phyloP scores from a whole-genome alignment of 805 yeast genomes.

The Cephaloascus albidus region DNA sequence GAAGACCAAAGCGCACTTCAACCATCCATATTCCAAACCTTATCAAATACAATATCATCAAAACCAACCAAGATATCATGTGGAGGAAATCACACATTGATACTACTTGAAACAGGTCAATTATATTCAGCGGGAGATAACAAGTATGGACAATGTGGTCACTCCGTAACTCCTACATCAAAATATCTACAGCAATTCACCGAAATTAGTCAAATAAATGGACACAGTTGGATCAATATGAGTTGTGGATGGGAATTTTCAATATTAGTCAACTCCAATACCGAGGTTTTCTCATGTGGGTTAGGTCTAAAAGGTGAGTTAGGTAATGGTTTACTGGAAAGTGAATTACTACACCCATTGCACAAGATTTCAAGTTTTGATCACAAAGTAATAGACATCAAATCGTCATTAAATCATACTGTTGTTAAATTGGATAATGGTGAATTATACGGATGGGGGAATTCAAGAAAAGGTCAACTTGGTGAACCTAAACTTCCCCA shows the following conservation, averaged over 20 bases:
- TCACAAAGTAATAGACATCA: too few relatives aligned
- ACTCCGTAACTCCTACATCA: slow-evolving; percentile 2
- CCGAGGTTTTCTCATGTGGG: slow-evolving; percentile 47
- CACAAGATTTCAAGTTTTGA: too few relatives aligned
- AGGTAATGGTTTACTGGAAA: too few relatives aligned
- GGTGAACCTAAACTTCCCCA: slow-evolving; percentile 9
- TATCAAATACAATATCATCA: background rate
- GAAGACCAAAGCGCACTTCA: slow-evolving; percentile 27
- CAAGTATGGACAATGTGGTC: slow-evolving; percentile 44
- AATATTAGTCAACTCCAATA: slow-evolving; percentile 31
- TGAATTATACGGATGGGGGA: slow-evolving; percentile 58
- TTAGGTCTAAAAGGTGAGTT: slow-evolving; percentile 66
- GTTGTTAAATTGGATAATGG: slow-evolving; percentile 30
- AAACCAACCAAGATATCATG: slow-evolving; percentile 42
- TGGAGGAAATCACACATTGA: slow-evolving; percentile 83
- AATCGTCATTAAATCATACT: too few relatives aligned
- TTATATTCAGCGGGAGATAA: slow-evolving; percentile 56
- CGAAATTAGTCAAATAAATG: slow-evolving; percentile 9
- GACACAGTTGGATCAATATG: slow-evolving; percentile 29
- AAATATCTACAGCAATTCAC: slow-evolving; percentile 8
- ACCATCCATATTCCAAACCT: slow-evolving; percentile 3
- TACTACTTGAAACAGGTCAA: slow-evolving; percentile 44
- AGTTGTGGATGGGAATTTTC: slow-evolving; percentile 81
- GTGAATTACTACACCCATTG: too few relatives aligned
- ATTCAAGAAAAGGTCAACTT: slow-evolving; percentile 52